phyloP scores from a whole-genome alignment of 345 rosid species.

The Sisymbrium irio region DNA sequence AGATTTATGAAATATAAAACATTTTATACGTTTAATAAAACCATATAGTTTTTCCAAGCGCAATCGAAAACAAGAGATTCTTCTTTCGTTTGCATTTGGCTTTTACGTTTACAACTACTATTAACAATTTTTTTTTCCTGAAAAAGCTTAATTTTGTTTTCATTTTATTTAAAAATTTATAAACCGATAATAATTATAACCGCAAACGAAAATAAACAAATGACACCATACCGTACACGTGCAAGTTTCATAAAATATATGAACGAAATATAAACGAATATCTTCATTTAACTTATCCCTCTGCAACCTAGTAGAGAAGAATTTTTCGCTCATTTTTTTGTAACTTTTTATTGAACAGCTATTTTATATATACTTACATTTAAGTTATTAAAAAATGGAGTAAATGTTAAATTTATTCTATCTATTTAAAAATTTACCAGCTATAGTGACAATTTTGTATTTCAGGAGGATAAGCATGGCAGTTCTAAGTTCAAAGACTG shows the following conservation, averaged over 20 bases:
- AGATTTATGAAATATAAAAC: not conserved
- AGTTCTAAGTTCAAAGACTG: conserved; percentile 57
- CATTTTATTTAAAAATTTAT: not conserved
- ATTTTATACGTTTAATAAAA: not conserved
- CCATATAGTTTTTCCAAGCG: not conserved
- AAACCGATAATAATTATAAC: not conserved
- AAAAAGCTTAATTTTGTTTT: not conserved
- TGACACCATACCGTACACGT: not conserved
- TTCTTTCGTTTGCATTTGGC: not conserved
- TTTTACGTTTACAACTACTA: not conserved
- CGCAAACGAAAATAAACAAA: not conserved
- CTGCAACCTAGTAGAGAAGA: not conserved
- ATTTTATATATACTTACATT: not conserved
- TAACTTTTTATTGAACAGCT: no score
- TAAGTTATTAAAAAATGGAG: not conserved
- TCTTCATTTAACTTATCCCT: not conserved
- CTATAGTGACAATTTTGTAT: not conserved
- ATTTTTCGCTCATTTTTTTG: not conserved
- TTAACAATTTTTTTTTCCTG: not conserved
- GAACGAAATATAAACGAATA: not conserved
- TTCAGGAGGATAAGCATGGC: conserved; percentile 86
- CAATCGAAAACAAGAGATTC: not conserved
- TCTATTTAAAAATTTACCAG: not conserved
- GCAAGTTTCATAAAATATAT: no score
- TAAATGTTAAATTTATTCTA: not conserved